Percentiles rank a stretch among this genome's conserved stretches.
phyloP scores from a whole-genome alignment of 2,329 filamentous ascomycete species.

The Nigrospora oryzae region DNA sequence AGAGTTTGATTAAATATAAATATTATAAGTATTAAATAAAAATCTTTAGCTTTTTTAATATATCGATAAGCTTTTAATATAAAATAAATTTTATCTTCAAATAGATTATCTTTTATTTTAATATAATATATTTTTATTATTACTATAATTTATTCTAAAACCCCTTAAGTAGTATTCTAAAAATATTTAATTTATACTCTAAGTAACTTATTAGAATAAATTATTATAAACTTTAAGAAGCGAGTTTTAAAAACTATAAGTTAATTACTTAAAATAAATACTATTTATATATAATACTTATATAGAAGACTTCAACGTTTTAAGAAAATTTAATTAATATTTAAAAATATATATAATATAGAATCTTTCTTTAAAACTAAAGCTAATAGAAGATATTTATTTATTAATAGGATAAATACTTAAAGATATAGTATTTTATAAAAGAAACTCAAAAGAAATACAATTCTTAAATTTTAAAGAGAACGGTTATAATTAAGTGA shows the following conservation, averaged over 20 bases:
- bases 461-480: neutral
- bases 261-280: conserved; percentile 20
- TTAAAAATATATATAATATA: conserved; percentile 9
- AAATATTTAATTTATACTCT: conserved; percentile 13
- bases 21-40: conserved; percentile 18
- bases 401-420: too few relatives aligned
- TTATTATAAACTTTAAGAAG: conserved; percentile 16
- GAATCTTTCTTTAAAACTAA: conserved; percentile 19
- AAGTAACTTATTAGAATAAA: neutral
- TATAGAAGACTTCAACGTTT: conserved; percentile 16
- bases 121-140: conserved; percentile 10
- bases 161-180: conserved; percentile 12
- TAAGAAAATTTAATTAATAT: conserved; percentile 11
- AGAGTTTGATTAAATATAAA: conserved; percentile 11
- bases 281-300: conserved; percentile 14
- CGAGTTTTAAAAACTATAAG: conserved; percentile 16
- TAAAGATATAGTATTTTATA: neutral
- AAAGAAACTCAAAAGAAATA: neutral
- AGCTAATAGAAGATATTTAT: conserved; percentile 24
- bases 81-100: conserved; percentile 7
- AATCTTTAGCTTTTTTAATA: conserved; percentile 14
- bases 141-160: conserved; percentile 16
- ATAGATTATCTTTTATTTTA: neutral
- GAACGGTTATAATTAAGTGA: neutral
- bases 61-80: conserved; percentile 5